phyloP scores from a whole-genome alignment of 2,329 filamentous ascomycete genomes.

The Colletotrichum cordylinicola region DNA sequence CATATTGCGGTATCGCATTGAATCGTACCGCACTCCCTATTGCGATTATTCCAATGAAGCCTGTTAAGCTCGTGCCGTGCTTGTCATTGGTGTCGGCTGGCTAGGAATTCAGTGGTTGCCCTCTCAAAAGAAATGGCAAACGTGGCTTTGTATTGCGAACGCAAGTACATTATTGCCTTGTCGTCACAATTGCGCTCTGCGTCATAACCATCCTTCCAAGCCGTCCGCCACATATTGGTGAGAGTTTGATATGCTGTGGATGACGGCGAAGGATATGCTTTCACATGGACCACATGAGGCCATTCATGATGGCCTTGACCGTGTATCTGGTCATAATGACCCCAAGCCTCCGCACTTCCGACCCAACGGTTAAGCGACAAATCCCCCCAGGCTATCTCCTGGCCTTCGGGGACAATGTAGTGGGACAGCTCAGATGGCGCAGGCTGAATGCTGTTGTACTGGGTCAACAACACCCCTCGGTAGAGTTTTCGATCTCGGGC shows the following conservation, averaged over 20 bases:
- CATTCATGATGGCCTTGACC: neutral
- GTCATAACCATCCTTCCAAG: neutral
- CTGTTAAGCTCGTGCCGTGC: too few relatives aligned
- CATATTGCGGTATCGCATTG: too few relatives aligned
- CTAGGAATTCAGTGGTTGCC: too few relatives aligned
- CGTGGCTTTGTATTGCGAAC: neutral
- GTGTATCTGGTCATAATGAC: neutral
- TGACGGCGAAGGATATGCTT: neutral
- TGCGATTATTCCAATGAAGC: too few relatives aligned
- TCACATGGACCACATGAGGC: neutral
- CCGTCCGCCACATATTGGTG: neutral
- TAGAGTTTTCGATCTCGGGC: neutral
- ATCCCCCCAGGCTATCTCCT: neutral
- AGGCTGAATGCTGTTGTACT: neutral
- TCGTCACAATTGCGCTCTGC: rapidly evolving
- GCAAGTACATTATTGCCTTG: neutral
- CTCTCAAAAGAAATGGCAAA: neutral
- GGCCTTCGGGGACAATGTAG: neutral
- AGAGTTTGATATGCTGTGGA: rapidly evolving
- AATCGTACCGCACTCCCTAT: too few relatives aligned
- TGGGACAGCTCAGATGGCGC: neutral
- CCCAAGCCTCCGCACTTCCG: neutral
- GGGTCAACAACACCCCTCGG: neutral
- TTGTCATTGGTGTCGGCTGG: too few relatives aligned
- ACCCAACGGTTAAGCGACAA: neutral